Evolutionary conservation across 2,329 filamentous ascomycete genomes (phyloP).

Genomic region (Fusarium beomiforme): DNA sequence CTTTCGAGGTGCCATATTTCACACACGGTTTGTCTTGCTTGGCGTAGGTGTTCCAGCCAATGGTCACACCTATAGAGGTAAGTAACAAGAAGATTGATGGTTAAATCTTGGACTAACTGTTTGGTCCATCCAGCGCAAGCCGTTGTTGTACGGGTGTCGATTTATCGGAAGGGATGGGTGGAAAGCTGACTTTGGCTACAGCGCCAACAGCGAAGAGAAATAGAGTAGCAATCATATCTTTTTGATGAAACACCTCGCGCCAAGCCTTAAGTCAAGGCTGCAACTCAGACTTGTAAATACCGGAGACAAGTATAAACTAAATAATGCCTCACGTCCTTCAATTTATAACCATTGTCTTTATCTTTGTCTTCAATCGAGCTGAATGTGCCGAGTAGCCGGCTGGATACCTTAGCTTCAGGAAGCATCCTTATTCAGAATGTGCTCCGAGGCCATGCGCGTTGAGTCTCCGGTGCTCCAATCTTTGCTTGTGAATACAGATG

Average conservation of each 20-base stretch:
- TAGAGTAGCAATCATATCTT: neutral
- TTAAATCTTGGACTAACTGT: neutral
- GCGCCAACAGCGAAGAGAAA: neutral
- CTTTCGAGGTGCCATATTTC: slow-evolving; percentile 5
- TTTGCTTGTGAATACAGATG: neutral
- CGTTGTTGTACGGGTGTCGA: slow-evolving; percentile 24
- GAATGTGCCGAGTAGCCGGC: neutral
- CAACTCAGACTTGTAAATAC: neutral
- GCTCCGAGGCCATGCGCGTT: neutral
- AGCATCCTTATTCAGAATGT: neutral
- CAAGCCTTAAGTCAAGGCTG: rapidly evolving
- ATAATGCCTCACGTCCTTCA: no score
- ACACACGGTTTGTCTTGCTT: slow-evolving; percentile 15
- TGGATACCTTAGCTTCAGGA: neutral
- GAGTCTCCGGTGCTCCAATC: neutral
- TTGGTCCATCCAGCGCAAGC: slow-evolving; percentile 1
- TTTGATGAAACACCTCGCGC: neutral
- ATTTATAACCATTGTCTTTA: neutral
- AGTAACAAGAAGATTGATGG: rapidly evolving
- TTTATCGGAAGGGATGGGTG: slow-evolving; percentile 5
- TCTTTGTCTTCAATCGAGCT: rapidly evolving
- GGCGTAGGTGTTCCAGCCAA: slow-evolving; percentile 26
- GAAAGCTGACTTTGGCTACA: slow-evolving; percentile 2
- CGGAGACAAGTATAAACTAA: no score
- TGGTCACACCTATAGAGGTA: neutral